phyloP scores from a whole-genome alignment of 108 stramenopile species.

The Conticribra weissflogii region DNA sequence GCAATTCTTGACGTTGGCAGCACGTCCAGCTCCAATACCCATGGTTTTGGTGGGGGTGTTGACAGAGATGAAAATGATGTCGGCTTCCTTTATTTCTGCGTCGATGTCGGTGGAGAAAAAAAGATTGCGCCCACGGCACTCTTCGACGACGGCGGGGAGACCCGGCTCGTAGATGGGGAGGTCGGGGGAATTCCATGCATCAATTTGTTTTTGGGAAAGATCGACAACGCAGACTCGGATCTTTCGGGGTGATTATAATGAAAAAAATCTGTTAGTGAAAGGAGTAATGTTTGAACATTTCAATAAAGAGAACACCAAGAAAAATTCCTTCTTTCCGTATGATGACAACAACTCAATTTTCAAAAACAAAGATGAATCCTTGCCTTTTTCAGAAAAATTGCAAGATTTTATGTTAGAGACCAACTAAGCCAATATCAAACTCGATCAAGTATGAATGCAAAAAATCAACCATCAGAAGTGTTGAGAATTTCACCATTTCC shows the following conservation, averaged over 20 bases:
- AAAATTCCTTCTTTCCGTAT: too few species aligned
- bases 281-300: not conserved
- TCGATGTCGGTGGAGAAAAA: conserved; percentile 99
- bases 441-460: too few species aligned
- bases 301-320: too few species aligned
- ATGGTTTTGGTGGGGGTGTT: conserved; percentile 99
- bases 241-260: conserved; percentile 33
- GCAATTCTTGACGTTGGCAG: conserved; percentile 99
- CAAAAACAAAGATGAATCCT: too few species aligned
- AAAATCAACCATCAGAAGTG: too few species aligned
- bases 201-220: conserved; percentile 92
- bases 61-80: conserved; percentile 99
- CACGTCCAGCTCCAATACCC: conserved; percentile 98
- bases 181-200: conserved; percentile 94
- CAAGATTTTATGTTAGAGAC: too few species aligned
- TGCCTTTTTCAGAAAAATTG: too few species aligned
- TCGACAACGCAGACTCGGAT: conserved; percentile 98
- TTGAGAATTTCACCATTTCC: too few species aligned
- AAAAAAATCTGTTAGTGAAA: conserved; percentile 1
- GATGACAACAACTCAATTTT: too few species aligned
- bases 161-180: conserved; percentile 99
- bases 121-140: conserved; percentile 85
- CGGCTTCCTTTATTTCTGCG: conserved; percentile 86
- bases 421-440: too few species aligned
- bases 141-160: conserved; percentile 89